A percentile compares a stretch with the other conserved stretches of the same genome.
Conservation (phyloP, 140 eudicot genomes). For the Cichorium intybus region DNA sequence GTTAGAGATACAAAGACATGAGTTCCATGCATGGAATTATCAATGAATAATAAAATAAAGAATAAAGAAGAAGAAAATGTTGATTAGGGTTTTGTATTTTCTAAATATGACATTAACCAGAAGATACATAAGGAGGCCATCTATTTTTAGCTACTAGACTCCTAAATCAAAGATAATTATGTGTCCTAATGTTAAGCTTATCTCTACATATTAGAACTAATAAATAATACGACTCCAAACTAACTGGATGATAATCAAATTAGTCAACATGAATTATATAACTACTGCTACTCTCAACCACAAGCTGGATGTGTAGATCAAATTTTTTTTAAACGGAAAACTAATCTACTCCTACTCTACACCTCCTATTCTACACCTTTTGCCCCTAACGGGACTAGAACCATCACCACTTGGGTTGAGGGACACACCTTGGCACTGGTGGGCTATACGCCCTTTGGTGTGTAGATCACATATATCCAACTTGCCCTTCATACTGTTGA, state of each 20-base stretch:
- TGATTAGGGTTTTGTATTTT: background rate
- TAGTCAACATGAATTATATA: background rate
- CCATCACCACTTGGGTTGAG: too few relatives aligned
- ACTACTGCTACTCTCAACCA: background rate
- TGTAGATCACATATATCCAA: background rate
- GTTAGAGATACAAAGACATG: background rate
- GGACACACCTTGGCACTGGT: too few relatives aligned
- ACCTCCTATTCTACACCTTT: too few relatives aligned
- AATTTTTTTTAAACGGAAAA: too few relatives aligned
- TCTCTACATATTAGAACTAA: background rate
- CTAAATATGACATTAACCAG: background rate
- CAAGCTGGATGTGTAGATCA: background rate
- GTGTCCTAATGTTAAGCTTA: background rate
- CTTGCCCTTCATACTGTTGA: background rate
- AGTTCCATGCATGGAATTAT: background rate
- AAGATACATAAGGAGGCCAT: background rate
- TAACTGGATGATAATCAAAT: background rate
- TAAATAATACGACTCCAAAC: background rate
- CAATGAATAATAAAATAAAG: conserved; percentile 10
- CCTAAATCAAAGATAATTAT: background rate
- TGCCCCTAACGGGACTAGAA: too few relatives aligned
- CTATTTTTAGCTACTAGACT: background rate
- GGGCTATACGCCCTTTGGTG: too few relatives aligned
- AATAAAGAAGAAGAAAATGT: background rate
- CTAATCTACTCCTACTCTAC: too few relatives aligned